Evolutionary conservation across 2,329 filamentous ascomycete species (phyloP).

Genomic region (Claviceps sp.): DNA sequence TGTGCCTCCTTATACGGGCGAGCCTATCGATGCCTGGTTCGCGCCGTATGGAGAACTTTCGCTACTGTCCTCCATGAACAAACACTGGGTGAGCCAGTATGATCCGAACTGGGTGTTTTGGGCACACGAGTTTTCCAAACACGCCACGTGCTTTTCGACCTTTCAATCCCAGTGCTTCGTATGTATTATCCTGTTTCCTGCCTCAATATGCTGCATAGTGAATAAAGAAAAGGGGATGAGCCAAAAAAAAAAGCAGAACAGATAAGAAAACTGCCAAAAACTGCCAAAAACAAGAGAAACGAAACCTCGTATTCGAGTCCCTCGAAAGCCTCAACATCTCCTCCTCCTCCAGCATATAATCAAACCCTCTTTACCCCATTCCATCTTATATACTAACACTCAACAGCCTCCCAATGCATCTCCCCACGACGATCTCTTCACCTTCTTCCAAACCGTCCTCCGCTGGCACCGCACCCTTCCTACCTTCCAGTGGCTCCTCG

Average conservation of each 20-base stretch:
- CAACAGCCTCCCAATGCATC: slow-evolving; percentile 35
- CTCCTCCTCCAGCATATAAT: no score
- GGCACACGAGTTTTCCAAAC: slow-evolving; percentile 56
- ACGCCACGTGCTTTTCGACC: slow-evolving; percentile 53
- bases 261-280: neutral
- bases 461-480: slow-evolving; percentile 44
- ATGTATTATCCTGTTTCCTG: slow-evolving; percentile 2
- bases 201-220: neutral
- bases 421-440: slow-evolving; percentile 44
- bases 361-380: slow-evolving; percentile 28
- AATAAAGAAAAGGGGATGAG: neutral
- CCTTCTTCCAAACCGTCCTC: slow-evolving; percentile 49
- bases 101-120: slow-evolving; percentile 47
- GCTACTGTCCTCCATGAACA: slow-evolving; percentile 52
- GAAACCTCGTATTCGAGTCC: no score
- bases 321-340: no score
- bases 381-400: neutral
- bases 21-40: slow-evolving; percentile 45
- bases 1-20: slow-evolving; percentile 45
- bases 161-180: slow-evolving; percentile 52
- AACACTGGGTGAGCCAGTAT: slow-evolving; percentile 46
- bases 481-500: slow-evolving; percentile 46
- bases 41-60: slow-evolving; percentile 43
- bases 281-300: neutral
- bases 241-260: no score